Base-by-base conservation (phyloP, 1,284 basidiomycete genomes). In the Trametes polyzona region DNA sequence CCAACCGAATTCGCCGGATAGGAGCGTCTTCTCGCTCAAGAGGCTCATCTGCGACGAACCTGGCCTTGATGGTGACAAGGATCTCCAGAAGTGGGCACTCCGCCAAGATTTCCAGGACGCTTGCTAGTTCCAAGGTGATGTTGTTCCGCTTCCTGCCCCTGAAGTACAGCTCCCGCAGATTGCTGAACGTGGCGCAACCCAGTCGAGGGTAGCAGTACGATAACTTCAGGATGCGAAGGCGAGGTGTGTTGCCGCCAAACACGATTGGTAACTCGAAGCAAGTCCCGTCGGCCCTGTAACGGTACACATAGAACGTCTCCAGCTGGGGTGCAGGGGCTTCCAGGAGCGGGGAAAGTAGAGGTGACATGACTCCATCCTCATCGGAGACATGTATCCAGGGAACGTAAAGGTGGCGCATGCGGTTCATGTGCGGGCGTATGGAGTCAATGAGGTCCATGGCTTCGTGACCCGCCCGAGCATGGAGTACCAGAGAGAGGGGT, bases 351-450 rank as follows among this genome's bases (percentile, higher is more conserved):
- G 60, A 62, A n/a, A 71, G 52, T 24, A 66, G 41, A 23, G 59
- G 58, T 29, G 64, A 61, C 14, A 69, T 49, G 47, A 63, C 63
- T 3, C 64, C 57, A 33, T 66, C 52, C 41, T 65, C 65, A 17
- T 64, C 56, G 37, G 67, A 59, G 6, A 68, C 48, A 32, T 60
- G 61, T 40, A 61, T 64, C 44, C 65, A 69, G 3, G 69, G 70
- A 26, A 71, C 49, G 43, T 68, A 69, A 44, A 71, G 55, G 41
- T 62, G 57, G 51, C 66, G 67, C 52, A 71, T 61, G 9, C 70
- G 68, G 37, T 52, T 49, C 49, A 65, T 63, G 32, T 71, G 68
- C 11, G 64, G 59, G 23, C 61, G 39, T 10, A 69, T 52, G 36
- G 64, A 66, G 27, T 65, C 57, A n/a, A 70, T 49, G 36, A 71